Evolutionary conservation across 768 basidiomycete species (phyloP).

Genomic region (Pholiota microspora): DNA sequence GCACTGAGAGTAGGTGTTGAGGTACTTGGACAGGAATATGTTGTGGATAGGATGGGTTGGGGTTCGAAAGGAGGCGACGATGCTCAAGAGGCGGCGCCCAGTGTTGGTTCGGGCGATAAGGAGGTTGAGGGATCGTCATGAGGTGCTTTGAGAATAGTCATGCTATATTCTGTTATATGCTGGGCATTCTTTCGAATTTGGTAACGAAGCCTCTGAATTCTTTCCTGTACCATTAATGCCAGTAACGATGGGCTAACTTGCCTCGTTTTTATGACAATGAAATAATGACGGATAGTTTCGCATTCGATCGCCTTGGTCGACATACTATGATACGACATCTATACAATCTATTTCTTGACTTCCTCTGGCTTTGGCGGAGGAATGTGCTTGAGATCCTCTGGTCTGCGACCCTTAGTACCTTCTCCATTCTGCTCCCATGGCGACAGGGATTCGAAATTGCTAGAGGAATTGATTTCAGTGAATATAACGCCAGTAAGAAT

Average conservation of each 20-base stretch:
- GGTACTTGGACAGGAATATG: slow-evolving; percentile 89
- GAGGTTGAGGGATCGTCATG: slow-evolving; percentile 26
- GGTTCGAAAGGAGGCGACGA: slow-evolving; percentile 31
- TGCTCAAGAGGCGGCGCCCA: slow-evolving; percentile 15
- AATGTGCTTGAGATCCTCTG: slow-evolving; percentile 73
- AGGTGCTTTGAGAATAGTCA: background rate
- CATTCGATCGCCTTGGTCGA: background rate
- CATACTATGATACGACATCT: background rate
- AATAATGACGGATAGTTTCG: slow-evolving; percentile 4
- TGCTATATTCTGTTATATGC: background rate
- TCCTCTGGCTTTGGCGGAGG: slow-evolving; percentile 77
- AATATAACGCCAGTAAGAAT: background rate
- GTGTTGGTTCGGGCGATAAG: slow-evolving; percentile 23
- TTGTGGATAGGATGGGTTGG: slow-evolving; percentile 87
- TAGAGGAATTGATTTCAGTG: slow-evolving; percentile 26
- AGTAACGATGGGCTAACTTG: slow-evolving; percentile 2
- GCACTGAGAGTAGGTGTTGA: slow-evolving; percentile 81
- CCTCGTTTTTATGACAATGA: slow-evolving; percentile 9
- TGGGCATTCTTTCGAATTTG: background rate
- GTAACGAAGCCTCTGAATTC: background rate
- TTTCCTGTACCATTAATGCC: background rate
- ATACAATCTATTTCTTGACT: slow-evolving; percentile 65
- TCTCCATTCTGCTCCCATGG: slow-evolving; percentile 96
- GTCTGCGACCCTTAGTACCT: slow-evolving; percentile 46
- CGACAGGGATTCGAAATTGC: slow-evolving; percentile 90